phyloP scores from a whole-genome alignment of 768 basidiomycete species.

The Suillus hirtellus region DNA sequence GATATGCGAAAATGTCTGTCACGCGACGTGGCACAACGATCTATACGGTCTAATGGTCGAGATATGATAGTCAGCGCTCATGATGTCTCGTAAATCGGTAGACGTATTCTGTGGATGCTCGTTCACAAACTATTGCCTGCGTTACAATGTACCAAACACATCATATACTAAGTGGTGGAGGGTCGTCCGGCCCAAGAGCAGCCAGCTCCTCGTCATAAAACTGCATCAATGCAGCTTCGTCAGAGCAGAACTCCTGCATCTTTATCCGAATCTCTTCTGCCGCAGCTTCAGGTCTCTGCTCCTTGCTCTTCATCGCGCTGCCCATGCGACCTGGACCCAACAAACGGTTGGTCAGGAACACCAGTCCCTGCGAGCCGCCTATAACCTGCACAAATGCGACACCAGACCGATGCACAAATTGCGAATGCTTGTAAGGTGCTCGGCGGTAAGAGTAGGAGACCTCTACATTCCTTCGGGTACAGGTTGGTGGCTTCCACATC shows the following conservation, averaged over 20 bases:
- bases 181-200: constrained; percentile 44
- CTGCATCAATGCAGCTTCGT: constrained; percentile 47
- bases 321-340: constrained; percentile 72
- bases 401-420: constrained; percentile 90
- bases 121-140: constrained; percentile 13
- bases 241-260: constrained; percentile 66
- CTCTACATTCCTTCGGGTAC: constrained; percentile 80
- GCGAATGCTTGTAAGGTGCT: constrained; percentile 74
- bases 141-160: constrained; percentile 12
- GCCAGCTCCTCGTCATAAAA: constrained; percentile 79
- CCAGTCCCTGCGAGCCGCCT: constrained; percentile 75
- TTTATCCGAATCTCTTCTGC: constrained; percentile 63
- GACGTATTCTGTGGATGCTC: constrained; percentile 8
- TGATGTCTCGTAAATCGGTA: constrained; percentile 34
- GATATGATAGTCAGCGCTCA: constrained; percentile 61
- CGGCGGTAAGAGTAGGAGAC: constrained; percentile 90
- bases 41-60: constrained; percentile 69
- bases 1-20: constrained; percentile 77
- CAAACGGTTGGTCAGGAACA: constrained; percentile 87
- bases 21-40: constrained; percentile 59
- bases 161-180: constrained; percentile 46
- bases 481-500: constrained; percentile 77
- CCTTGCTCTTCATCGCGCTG: constrained; percentile 52
- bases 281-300: constrained; percentile 52
- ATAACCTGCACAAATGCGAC: constrained; percentile 89